Evolutionary conservation across 805 yeast species (phyloP), one percentile per base, ranked within the genome.

Genomic region (Metschnikowia borealis): DNA sequence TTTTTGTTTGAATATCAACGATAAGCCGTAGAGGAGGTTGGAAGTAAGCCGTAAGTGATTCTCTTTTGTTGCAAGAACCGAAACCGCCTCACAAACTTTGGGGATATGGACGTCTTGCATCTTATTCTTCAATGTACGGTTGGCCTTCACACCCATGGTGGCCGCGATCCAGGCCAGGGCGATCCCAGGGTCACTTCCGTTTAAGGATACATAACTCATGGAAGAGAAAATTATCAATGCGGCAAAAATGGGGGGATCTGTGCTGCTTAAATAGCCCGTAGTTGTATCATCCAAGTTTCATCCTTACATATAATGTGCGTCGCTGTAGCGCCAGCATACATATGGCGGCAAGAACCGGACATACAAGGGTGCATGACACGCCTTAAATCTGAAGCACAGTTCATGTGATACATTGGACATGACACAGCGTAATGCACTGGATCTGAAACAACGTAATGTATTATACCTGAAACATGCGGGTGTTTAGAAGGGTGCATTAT

Each of bases 1-100:
- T 59, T 83, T 79, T 26, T 77, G 75, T 50, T 70, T 77, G 59
- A 77, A 79, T 26, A 75, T 67, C 41, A 81, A 54, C 1, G 80
- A 65, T 1, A 78, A 64, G 0, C 85, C 85, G 55, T 75, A 71
- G 49, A 81, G 58, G 8, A 81, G 61, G 45, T 63, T 73, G 0
- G 83, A 75, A 0, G 70, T 61, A 15, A 70, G 63, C 39, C 82
- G 61, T 39, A 58, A 49, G 20, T 48, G 47, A 37, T 70, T 52
- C 2, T 56, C 46, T 11, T 72, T 63, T 2, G 47, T 44, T 4
- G 47, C 52, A 4, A 51, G 42, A 14, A 15, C 42, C 2, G 47
- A 35, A 21, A 62, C 50, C 5, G 61, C 56, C 3, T 56, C 52
- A 57, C 84, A 79, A 2, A 73, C 64, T 2, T 60, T 55, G 1